Evolutionary conservation across 108 stramenopile genomes (phyloP).

Genomic region (Pseudonitzschia pungens): DNA sequence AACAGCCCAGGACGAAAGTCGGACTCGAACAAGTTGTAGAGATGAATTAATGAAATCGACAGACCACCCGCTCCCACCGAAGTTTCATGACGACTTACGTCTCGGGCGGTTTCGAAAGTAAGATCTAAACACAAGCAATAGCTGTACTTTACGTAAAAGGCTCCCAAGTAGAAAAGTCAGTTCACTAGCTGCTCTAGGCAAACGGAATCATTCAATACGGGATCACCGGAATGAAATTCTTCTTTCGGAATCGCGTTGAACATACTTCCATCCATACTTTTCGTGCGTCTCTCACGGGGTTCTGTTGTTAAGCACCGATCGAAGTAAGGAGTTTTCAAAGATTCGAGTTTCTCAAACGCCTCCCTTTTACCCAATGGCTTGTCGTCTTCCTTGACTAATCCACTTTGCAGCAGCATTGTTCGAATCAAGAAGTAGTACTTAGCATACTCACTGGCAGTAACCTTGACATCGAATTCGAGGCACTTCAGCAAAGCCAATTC

Average conservation of each 20-base stretch:
- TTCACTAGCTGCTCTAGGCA: slow-evolving; percentile 46
- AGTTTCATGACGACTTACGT: too few species aligned
- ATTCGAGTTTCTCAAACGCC: slow-evolving; percentile 16
- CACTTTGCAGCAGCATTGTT: slow-evolving; percentile 79
- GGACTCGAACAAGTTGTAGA: slow-evolving; percentile 68
- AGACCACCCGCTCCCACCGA: too few species aligned
- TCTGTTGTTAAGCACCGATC: neutral
- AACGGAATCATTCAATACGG: slow-evolving; percentile 40
- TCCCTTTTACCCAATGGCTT: slow-evolving; percentile 24
- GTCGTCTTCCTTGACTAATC: slow-evolving; percentile 39
- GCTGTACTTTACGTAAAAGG: neutral
- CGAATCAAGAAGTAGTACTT: slow-evolving; percentile 96
- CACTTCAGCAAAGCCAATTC: slow-evolving; percentile 77
- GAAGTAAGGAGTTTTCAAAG: slow-evolving; percentile 12
- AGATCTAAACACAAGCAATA: neutral
- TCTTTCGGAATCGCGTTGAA: neutral
- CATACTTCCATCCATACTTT: slow-evolving; percentile 29
- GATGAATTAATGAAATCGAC: slow-evolving; percentile 38
- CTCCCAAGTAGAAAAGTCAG: neutral
- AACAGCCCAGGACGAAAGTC: slow-evolving; percentile 34
- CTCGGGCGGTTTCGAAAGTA: too few species aligned
- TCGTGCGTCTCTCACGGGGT: slow-evolving; percentile 20
- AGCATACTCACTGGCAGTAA: slow-evolving; percentile 84
- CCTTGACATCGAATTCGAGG: slow-evolving; percentile 86
- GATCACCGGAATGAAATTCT: slow-evolving; percentile 15